Evolutionary conservation across 2,329 filamentous ascomycete genomes (phyloP).

Genomic region (Aspergillus pseudotamarii): DNA sequence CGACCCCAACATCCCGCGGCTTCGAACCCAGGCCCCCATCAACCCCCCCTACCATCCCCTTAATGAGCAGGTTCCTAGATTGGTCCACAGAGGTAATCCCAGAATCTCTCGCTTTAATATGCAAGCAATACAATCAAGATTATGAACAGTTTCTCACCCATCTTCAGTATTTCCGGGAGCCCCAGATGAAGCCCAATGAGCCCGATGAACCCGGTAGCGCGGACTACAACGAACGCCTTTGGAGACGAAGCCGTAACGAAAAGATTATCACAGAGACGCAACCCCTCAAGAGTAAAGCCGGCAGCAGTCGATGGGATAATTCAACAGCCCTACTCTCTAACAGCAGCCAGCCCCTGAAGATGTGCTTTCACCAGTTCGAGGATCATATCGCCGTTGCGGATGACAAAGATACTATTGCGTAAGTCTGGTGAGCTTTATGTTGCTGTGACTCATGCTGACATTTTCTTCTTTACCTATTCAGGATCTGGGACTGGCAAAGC

Average conservation of each 20-base stretch:
- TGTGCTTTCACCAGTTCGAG: slow-evolving; percentile 98
- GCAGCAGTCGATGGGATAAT: slow-evolving; percentile 83
- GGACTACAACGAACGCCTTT: slow-evolving; percentile 93
- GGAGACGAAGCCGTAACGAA: slow-evolving; percentile 91
- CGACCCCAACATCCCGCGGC: slow-evolving; percentile 76
- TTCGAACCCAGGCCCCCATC: slow-evolving; percentile 66
- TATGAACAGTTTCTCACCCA: slow-evolving; percentile 32
- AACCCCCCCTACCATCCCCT: slow-evolving; percentile 66
- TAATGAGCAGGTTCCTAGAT: slow-evolving; percentile 83
- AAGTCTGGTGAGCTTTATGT: slow-evolving; percentile 23
- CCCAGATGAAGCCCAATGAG: slow-evolving; percentile 96
- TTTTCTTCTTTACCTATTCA: slow-evolving; percentile 20
- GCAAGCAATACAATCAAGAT: slow-evolving; percentile 11
- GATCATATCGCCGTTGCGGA: slow-evolving; percentile 93
- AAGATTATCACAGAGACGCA: slow-evolving; percentile 90
- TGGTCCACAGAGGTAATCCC: slow-evolving; percentile 79
- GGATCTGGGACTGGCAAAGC: slow-evolving; percentile 90
- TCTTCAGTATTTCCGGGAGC: slow-evolving; percentile 83
- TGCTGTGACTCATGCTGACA: slow-evolving; percentile 7
- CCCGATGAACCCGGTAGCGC: slow-evolving; percentile 94
- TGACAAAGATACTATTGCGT: slow-evolving; percentile 82
- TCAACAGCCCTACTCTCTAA: slow-evolving; percentile 85
- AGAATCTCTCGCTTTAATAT: slow-evolving; percentile 20
- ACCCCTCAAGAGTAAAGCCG: slow-evolving; percentile 85
- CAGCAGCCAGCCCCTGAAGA: slow-evolving; percentile 82